A percentile compares a stretch with the other conserved stretches of the same genome.
Conservation (phyloP, 768 basidiomycete species). For the Lactarius evosmus region DNA sequence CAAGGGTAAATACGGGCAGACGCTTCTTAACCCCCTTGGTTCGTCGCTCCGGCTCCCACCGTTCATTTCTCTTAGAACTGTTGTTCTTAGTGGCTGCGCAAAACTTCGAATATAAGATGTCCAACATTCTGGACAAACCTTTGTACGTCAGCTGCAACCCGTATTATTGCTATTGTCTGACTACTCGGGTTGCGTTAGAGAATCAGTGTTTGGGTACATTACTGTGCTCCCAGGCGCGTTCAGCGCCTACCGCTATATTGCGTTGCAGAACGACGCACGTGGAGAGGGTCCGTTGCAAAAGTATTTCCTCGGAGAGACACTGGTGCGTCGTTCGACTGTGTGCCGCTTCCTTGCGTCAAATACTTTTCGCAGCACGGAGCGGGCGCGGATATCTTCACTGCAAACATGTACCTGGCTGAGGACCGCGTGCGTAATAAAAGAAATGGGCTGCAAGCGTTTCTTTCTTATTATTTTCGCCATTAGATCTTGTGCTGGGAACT, state of each 20-base stretch:
- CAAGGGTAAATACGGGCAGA: conserved; percentile 78
- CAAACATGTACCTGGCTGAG: conserved; percentile 95
- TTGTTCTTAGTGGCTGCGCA: conserved; percentile 66
- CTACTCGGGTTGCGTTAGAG: conserved; percentile 37
- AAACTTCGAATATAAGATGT: conserved; percentile 95
- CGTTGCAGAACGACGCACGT: conserved; percentile 76
- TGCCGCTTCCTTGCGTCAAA: background rate
- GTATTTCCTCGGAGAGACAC: conserved; percentile 96
- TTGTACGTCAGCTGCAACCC: conserved; percentile 39
- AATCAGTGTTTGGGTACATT: conserved; percentile 90
- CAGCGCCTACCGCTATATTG: conserved; percentile 88
- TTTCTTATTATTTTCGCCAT: conserved; percentile 15
- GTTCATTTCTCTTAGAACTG: background rate
- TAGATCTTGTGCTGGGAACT: conserved; percentile 95
- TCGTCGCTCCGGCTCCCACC: conserved; percentile 4
- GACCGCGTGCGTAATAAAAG: conserved; percentile 54
- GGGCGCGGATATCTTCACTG: conserved; percentile 87
- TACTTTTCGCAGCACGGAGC: conserved; percentile 56
- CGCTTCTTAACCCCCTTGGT: conserved; percentile 75
- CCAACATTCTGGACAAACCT: conserved; percentile 90
- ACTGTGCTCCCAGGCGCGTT: conserved; percentile 92
- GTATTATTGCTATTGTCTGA: background rate
- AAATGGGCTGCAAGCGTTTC: background rate
- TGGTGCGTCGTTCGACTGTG: conserved; percentile 44
- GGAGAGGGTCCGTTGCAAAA: conserved; percentile 91